Evolutionary conservation across 441 rosid genomes (phyloP), one percentile per base, ranked within the genome.

Genomic region (Eugenia klotzschiana): DNA sequence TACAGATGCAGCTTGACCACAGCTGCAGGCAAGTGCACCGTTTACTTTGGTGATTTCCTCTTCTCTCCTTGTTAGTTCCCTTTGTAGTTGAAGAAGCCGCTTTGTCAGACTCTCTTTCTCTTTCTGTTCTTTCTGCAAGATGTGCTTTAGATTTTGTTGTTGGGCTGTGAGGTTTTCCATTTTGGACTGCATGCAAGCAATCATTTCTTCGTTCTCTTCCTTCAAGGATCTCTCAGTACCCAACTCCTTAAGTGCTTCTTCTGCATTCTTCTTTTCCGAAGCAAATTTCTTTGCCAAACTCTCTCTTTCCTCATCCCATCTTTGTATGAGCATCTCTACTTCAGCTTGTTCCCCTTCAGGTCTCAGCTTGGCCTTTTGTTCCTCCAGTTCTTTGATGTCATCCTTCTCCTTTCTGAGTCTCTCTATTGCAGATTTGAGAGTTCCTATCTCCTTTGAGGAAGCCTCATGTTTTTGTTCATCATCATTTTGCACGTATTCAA

Each of bases 61-160:
- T 89, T 92, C 92, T 88, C 50, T 91, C 84, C 87, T 91, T 84
- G 85, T 86, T 9, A 93, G 85, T 80, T 92, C 93, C n/a, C 86
- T 89, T 85, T 88, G 92, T 82, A 94, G 85, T 54, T 87, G 87
- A 80, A 86, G 84, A 54, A 93, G 84, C 85, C 91, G 92, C 87
- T 92, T 88, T 82, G 86, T 90, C 87, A 92, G 88, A 51, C 81
- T 89, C 84, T 92, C 91, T 80, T 92, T 95, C 93, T 95, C 95
- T 82, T 80, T 73, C 86, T 93, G 89, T 88, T 92, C 95, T 87
- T 84, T 88, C 81, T 88, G 87, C 87, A 92, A 86, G 79, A 88
- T 89, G 73, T 86, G 83, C 84, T 90, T 90, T 84, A 93, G 86
- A 81, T 90, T 89, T 49, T 80, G 87, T 80, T 90, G 88, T 83